Percentiles rank a stretch among this genome's conserved stretches.
These are phyloP conservation scores for Lycium ferocissimum DNA, from an alignment of 257 asterid genomes.

Conservation along the genomic window DNA sequence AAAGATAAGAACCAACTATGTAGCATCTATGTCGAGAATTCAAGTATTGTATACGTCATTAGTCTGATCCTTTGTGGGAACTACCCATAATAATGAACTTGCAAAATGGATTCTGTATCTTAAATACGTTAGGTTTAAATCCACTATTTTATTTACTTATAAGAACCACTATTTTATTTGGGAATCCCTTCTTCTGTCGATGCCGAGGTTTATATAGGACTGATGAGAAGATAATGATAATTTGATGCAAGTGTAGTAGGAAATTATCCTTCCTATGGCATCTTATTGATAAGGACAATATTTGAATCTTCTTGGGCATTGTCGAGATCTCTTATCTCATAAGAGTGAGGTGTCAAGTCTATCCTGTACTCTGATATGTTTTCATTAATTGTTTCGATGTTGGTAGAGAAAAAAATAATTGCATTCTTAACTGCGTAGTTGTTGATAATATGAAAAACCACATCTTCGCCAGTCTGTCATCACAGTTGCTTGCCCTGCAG, in stretches of 20 bases:
- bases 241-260: neutral
- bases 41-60: too few species aligned
- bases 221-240: conserved; percentile 14
- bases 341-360: neutral
- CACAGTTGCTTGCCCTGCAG: neutral
- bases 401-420: neutral
- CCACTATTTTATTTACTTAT: neutral
- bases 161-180: neutral
- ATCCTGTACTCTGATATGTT: neutral
- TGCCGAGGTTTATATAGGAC: neutral
- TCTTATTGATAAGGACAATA: neutral
- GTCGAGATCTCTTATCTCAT: conserved; percentile 19
- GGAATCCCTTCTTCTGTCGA: neutral
- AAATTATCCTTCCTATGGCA: conserved; percentile 8
- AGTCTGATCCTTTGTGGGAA: too few species aligned
- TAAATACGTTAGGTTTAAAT: neutral
- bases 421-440: neutral
- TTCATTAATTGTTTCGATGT: neutral
- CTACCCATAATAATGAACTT: too few species aligned
- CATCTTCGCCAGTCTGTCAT: neutral
- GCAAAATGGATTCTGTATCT: too few species aligned
- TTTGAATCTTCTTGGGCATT: neutral
- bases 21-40: too few species aligned
- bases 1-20: too few species aligned
- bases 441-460: neutral